Base-by-base conservation (phyloP, 805 yeast species). In the Wickerhamomyces alni region DNA sequence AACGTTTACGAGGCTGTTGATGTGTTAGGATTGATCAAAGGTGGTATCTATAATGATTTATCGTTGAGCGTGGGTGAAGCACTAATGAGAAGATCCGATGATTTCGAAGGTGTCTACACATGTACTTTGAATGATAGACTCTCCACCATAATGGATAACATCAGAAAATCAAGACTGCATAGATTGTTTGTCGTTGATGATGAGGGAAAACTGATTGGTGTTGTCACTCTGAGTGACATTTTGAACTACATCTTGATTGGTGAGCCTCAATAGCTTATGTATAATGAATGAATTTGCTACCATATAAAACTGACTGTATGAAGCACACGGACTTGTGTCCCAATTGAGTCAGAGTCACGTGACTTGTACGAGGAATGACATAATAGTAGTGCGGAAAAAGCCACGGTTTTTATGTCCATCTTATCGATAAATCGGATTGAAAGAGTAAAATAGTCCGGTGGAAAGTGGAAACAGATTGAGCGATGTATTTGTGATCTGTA, bases 1-100 rank as follows among this genome's bases (percentile, higher is more conserved):
- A 93, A 93, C 56, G 95, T 91, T 31, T 93, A 89, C 59, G 99
- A 93, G 65, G 94, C 96, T 0, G 94, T 87, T 26, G 99, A 93
- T 63, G 94, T 93, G 3, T 69, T 93, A 50, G 86, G 96, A 0
- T 69, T 93, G 50, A 87, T 93, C 43, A 91, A 89, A 62, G 96
- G 96, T 30, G 97, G 97, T 5, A 80, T 88, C 57, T 88, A 91
- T 56, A 83, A 88, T 28, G 98, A 93, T 61, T 67, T 91, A 45
- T 83, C 88, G 30, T 68, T 93, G 50, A 82, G 91, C 42, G 96
- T 93, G 4, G 99, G 99, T 3, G 97, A 93, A 61, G 98, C 98
- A 0, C 68, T 93, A 38, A 77, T 93, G 79, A 79, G 95, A 62
- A 72, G 96, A 57, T 81, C 95, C 4, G 96, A 89, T 51, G 97